Conservation (phyloP, 208 protist species). For the Crithidia thermophila region DNA sequence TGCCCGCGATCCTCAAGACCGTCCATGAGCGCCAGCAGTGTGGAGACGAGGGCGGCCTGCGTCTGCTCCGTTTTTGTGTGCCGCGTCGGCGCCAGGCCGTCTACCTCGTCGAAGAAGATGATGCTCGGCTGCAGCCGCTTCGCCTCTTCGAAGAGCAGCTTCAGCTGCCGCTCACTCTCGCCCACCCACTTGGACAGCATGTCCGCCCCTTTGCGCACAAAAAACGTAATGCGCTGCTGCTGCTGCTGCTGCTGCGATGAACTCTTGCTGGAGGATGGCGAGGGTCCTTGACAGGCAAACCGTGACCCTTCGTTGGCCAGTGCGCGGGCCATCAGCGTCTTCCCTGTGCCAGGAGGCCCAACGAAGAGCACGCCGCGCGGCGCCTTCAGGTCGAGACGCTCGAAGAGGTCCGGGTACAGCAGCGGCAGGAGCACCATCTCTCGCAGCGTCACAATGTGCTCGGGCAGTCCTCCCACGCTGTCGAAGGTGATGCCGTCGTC, state of each 20-base stretch:
- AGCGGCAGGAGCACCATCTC: slow-evolving; percentile 89
- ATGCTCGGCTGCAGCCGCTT: slow-evolving; percentile 95
- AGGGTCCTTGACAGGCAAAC: slow-evolving; percentile 12
- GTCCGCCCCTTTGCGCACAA: slow-evolving; percentile 96
- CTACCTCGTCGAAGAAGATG: slow-evolving; percentile 99
- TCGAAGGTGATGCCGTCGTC: slow-evolving; percentile 70
- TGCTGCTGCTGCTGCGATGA: neutral
- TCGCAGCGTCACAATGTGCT: slow-evolving; percentile 73
- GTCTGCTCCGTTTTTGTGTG: slow-evolving; percentile 84
- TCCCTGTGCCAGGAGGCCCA: slow-evolving; percentile 99
- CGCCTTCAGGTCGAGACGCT: slow-evolving; percentile 56
- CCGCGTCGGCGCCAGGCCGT: slow-evolving; percentile 93
- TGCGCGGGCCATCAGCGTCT: slow-evolving; percentile 99
- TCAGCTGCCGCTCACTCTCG: slow-evolving; percentile 97
- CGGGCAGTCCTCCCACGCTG: slow-evolving; percentile 77
- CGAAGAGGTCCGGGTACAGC: slow-evolving; percentile 71
- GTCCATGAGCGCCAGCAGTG: slow-evolving; percentile 96
- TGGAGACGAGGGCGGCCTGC: slow-evolving; percentile 85
- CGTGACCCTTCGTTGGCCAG: slow-evolving; percentile 98
- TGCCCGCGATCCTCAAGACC: slow-evolving; percentile 92
- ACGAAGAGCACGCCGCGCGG: slow-evolving; percentile 99
- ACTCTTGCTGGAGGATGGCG: neutral
- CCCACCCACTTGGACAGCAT: slow-evolving; percentile 99
- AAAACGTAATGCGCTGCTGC: slow-evolving; percentile 94
- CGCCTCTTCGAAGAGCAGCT: slow-evolving; percentile 97